Conservation (phyloP, 2,329 filamentous ascomycete genomes). For the Cladophialophora yegresii region DNA sequence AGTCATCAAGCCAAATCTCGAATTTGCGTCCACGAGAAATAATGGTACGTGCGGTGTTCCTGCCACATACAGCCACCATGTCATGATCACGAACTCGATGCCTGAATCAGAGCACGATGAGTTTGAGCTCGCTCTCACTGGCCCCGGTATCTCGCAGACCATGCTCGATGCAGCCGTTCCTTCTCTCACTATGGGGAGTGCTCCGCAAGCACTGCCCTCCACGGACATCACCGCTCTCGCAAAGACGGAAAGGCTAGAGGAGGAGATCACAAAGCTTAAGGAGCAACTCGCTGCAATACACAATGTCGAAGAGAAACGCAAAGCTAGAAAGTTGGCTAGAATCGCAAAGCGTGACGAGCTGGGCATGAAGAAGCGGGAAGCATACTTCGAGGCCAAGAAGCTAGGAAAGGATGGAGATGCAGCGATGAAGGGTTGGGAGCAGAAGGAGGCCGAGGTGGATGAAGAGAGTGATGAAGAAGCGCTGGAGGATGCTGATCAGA, state of each 20-base stretch:
- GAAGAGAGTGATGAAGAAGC: conserved; percentile 27
- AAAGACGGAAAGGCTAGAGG: conserved; percentile 39
- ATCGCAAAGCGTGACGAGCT: conserved; percentile 46
- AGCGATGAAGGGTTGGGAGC: conserved; percentile 40
- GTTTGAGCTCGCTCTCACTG: conserved; percentile 40
- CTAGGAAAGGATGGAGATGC: conserved; percentile 46
- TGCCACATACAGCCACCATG: conserved; percentile 46
- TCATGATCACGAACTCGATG: conserved; percentile 44
- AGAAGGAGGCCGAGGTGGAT: conserved; percentile 20
- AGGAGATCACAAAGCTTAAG: conserved; percentile 45
- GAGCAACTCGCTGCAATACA: conserved; percentile 39
- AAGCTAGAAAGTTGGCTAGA: conserved; percentile 42
- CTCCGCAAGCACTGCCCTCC: not conserved
- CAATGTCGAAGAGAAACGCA: conserved; percentile 45
- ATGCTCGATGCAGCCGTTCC: conserved; percentile 37
- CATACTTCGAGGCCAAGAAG: conserved; percentile 50
- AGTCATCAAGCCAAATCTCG: conserved; percentile 72
- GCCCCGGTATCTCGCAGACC: conserved; percentile 16
- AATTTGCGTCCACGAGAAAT: conserved; percentile 43
- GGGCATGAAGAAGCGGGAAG: conserved; percentile 46
- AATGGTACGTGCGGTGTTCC: conserved; percentile 43
- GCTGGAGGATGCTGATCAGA: conserved; percentile 17
- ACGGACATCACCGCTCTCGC: conserved; percentile 36
- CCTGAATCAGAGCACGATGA: conserved; percentile 47
- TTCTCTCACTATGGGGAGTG: conserved; percentile 26